phyloP scores from a whole-genome alignment of 306 rosid genomes.

The Dryas octopetala region DNA sequence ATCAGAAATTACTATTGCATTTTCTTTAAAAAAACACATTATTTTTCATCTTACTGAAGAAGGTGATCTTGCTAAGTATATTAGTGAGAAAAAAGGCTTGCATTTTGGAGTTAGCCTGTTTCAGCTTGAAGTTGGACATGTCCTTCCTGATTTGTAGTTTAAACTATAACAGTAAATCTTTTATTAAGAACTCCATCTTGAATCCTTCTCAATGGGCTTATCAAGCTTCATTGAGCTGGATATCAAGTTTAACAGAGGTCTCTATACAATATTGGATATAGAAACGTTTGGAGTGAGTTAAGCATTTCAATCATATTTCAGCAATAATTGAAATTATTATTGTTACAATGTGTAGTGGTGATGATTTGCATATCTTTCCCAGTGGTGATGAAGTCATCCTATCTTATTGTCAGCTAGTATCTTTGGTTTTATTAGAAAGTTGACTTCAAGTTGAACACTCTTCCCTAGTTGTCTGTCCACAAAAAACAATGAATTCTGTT shows the following conservation, averaged over 20 bases:
- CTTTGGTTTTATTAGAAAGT: too few species aligned
- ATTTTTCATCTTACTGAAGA: neutral
- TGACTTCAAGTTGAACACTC: too few species aligned
- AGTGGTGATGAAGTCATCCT: too few species aligned
- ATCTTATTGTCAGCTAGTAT: too few species aligned
- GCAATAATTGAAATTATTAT: neutral
- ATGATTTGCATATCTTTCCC: too few species aligned
- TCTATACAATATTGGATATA: neutral
- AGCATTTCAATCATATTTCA: neutral
- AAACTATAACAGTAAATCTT: neutral
- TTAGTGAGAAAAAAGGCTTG: neutral
- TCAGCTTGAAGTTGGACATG: neutral
- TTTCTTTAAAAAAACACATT: too few species aligned
- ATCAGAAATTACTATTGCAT: neutral
- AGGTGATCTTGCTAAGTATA: neutral
- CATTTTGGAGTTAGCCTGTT: neutral
- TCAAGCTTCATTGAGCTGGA: neutral
- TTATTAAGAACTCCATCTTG: neutral
- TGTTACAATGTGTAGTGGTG: too few species aligned
- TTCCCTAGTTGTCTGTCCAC: too few species aligned
- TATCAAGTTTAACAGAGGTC: neutral
- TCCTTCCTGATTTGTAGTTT: neutral
- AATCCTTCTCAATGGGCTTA: neutral
- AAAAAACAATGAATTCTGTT: too few species aligned
- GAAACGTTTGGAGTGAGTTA: too few species aligned